These are phyloP conservation scores for Triadica sebifera DNA, from an alignment of 345 rosid genomes.

Conservation along the genomic window DNA sequence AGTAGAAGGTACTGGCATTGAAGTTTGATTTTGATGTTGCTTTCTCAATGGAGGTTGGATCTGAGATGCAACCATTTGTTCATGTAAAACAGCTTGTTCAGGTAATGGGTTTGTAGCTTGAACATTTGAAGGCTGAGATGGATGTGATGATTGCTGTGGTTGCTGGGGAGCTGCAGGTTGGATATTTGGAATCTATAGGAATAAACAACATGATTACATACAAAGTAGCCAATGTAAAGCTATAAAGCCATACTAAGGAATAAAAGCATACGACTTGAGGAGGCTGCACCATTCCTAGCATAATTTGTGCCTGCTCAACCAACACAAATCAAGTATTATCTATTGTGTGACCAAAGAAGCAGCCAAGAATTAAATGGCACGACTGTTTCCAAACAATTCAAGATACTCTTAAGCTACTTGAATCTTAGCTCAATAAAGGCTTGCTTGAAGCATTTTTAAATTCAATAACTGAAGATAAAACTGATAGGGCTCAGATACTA, in stretches of 20 bases:
- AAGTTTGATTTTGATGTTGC: conserved; percentile 54
- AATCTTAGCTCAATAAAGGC: neutral
- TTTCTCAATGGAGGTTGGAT: conserved; percentile 51
- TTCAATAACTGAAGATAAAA: neutral
- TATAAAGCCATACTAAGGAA: conserved; percentile 14
- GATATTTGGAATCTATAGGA: conserved; percentile 61
- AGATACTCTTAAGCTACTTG: neutral
- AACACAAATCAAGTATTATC: conserved; percentile 9
- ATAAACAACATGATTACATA: conserved; percentile 4
- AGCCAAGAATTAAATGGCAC: neutral
- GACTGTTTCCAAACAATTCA: too few species aligned
- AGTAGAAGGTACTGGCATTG: conserved; percentile 45
- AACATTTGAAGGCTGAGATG: conserved; percentile 45
- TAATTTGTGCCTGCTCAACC: conserved; percentile 76
- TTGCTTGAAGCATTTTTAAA: neutral
- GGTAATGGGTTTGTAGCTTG: conserved; percentile 48
- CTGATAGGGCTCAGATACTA: neutral
- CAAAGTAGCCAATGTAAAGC: conserved; percentile 9
- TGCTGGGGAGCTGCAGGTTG: conserved; percentile 51
- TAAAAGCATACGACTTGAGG: conserved; percentile 66
- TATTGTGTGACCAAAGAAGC: neutral
- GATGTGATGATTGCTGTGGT: conserved; percentile 57
- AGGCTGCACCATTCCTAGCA: conserved; percentile 99
- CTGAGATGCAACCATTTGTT: conserved; percentile 50
- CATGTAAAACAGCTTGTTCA: conserved; percentile 48